phyloP scores from a whole-genome alignment of 345 rosid species.

The Psidium friedrichsthalianum region DNA sequence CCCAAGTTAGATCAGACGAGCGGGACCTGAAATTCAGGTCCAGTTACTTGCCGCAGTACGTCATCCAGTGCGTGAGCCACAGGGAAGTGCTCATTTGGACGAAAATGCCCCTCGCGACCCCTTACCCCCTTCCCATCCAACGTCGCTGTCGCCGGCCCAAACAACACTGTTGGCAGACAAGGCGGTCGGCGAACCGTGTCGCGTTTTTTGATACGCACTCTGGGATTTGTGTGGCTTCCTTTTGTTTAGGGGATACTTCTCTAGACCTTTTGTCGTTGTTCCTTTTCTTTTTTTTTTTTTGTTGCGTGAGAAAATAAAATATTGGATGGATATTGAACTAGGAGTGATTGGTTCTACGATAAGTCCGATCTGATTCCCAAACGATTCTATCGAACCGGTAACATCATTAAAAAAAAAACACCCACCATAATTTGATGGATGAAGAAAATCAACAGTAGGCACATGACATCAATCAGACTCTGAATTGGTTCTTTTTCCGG shows the following conservation, averaged over 20 bases:
- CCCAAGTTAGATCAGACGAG: background rate
- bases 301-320: too few relatives aligned
- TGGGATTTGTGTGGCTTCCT: background rate
- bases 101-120: background rate
- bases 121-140: background rate
- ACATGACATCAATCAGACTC: too few relatives aligned
- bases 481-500: too few relatives aligned
- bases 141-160: background rate
- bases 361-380: too few relatives aligned
- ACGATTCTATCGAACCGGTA: too few relatives aligned
- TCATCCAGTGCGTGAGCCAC: conserved; percentile 1
- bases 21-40: background rate
- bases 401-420: too few relatives aligned
- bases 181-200: background rate
- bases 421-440: too few relatives aligned
- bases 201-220: background rate
- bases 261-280: background rate
- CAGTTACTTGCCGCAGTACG: background rate
- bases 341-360: too few relatives aligned
- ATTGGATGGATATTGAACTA: background rate
- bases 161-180: background rate
- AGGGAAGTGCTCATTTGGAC: background rate
- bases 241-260: background rate
- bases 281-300: too few relatives aligned
- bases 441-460: too few relatives aligned